Conservation (phyloP, 176 grass and related monocot genomes). For the Hordeum marinum region DNA sequence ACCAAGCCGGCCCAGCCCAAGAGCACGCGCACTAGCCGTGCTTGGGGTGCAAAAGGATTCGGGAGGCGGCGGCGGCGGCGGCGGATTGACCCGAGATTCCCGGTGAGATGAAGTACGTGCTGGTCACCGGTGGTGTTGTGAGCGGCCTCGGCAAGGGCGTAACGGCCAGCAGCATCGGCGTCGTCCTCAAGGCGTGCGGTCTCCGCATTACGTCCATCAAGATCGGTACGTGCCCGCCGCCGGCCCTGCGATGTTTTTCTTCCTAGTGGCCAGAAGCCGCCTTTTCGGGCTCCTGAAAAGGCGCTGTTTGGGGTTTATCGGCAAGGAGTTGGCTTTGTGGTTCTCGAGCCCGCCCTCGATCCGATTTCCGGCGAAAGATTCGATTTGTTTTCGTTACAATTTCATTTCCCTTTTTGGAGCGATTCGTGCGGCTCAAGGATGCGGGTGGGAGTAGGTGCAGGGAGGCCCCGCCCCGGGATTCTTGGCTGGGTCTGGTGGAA, state of each 20-base stretch:
- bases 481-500: conserved; percentile 34
- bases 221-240: conserved; percentile 46
- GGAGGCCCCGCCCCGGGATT: conserved; percentile 10
- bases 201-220: conserved; percentile 71
- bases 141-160: conserved; percentile 68
- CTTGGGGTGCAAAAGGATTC: conserved; percentile 3
- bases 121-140: conserved; percentile 64
- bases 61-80: neutral
- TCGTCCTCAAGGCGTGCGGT: conserved; percentile 60
- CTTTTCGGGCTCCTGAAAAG: neutral
- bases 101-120: conserved; percentile 61
- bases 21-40: neutral
- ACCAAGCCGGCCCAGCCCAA: neutral
- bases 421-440: conserved; percentile 24
- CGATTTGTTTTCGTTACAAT: neutral
- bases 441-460: conserved; percentile 26
- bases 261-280: neutral
- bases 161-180: conserved; percentile 65
- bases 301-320: neutral
- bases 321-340: neutral
- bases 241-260: neutral
- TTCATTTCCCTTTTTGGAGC: conserved; percentile 4
- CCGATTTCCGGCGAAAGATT: conserved; percentile 29
- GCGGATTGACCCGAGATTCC: conserved; percentile 13
- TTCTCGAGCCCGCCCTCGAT: conserved; percentile 20